Evolutionary conservation across 148 eudicot species (phyloP).

Genomic region (Cornus controversa): DNA sequence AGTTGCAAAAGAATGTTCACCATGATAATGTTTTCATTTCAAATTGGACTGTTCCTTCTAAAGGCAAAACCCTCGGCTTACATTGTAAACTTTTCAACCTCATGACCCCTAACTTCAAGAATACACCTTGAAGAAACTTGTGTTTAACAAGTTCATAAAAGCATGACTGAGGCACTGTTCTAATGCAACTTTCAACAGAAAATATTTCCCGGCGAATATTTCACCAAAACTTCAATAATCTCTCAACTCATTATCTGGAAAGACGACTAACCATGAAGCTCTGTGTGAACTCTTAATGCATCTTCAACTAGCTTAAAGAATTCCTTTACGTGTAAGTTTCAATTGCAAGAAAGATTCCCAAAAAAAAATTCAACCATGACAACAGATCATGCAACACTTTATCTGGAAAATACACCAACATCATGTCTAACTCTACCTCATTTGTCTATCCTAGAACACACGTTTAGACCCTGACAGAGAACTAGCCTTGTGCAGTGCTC

Average conservation of each 20-base stretch:
- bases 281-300: background rate
- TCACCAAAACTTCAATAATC: background rate
- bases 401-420: background rate
- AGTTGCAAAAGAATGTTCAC: background rate
- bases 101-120: background rate
- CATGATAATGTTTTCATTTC: background rate
- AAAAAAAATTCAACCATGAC: background rate
- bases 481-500: no score
- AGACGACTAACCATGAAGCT: background rate
- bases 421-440: background rate
- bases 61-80: background rate
- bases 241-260: background rate
- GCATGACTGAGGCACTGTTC: background rate
- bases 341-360: background rate
- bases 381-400: no score
- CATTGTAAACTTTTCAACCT: background rate
- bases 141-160: background rate
- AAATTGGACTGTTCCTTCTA: background rate
- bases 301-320: background rate
- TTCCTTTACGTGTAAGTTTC: background rate
- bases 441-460: background rate
- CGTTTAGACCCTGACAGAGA: background rate
- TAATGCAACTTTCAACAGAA: slow-evolving; percentile 3
- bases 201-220: background rate
- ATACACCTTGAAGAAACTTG: background rate